Conservation (phyloP, 306 rosid genomes). For the Neltuma alba region DNA sequence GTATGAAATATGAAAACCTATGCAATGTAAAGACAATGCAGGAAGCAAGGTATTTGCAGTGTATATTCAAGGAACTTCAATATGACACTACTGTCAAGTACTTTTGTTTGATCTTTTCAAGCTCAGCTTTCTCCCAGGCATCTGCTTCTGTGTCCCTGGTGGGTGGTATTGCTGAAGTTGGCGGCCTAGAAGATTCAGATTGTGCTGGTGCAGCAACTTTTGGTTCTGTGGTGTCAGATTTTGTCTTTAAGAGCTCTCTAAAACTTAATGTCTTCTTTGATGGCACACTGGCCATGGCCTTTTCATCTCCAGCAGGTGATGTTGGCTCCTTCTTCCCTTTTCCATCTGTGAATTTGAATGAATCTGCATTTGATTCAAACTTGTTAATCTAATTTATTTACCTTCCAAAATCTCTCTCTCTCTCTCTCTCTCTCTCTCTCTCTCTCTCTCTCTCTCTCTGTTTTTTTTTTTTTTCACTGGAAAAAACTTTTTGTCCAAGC, state of each 20-base stretch:
- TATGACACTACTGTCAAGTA: conserved; percentile 28
- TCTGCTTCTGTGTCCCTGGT: conserved; percentile 47
- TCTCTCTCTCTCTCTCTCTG: no score
- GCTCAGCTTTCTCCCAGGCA: conserved; percentile 67
- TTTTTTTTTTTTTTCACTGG: no score
- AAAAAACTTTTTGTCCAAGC: no score
- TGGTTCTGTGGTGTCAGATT: conserved; percentile 32
- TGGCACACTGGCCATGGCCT: conserved; percentile 35
- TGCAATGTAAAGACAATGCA: neutral
- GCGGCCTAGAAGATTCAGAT: no score
- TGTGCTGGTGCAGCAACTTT: neutral
- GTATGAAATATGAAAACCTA: conserved; percentile 21
- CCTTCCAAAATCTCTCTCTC: no score
- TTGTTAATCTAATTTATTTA: neutral
- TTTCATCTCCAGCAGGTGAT: conserved; percentile 31
- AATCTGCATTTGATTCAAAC: conserved; percentile 46
- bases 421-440: no score
- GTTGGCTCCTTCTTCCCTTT: conserved; percentile 38
- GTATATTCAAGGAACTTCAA: conserved; percentile 21
- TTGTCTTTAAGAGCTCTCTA: conserved; percentile 21
- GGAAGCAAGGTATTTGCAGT: conserved; percentile 19
- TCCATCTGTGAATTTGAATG: conserved; percentile 40
- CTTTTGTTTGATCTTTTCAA: conserved; percentile 59
- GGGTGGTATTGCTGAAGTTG: conserved; percentile 27
- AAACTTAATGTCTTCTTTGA: conserved; percentile 42